Conservation (phyloP, 352 stramenopile species). For the Pythium biforme region DNA sequence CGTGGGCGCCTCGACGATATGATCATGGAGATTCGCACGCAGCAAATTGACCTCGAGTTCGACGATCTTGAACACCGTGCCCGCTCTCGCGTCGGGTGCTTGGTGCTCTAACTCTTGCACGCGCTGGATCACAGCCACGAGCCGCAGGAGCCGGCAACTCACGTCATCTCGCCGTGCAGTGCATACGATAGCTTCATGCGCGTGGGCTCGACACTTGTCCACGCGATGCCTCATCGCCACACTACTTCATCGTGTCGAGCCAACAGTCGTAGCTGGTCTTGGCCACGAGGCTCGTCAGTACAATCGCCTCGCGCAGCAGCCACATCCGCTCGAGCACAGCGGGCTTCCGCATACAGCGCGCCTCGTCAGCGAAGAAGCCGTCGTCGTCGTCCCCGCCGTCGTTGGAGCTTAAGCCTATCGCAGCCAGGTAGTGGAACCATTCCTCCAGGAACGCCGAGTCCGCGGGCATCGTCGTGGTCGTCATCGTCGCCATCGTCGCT, state of each 20-base stretch:
- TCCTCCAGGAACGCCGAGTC: slow-evolving; percentile 2
- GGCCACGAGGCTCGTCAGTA: slow-evolving; percentile 8
- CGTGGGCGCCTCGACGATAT: neutral
- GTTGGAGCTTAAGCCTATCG: neutral
- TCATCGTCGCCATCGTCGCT: neutral
- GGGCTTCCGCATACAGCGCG: neutral
- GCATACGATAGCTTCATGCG: too few species aligned
- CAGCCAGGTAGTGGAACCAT: neutral
- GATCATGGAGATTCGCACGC: neutral
- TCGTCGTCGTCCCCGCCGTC: neutral
- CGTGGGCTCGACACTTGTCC: too few species aligned
- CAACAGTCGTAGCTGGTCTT: neutral
- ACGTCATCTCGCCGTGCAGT: neutral
- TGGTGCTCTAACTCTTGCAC: neutral
- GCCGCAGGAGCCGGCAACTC: neutral
- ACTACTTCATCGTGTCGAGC: neutral
- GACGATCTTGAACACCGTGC: neutral
- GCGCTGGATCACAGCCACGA: neutral
- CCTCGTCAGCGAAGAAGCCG: neutral
- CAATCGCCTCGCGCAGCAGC: neutral
- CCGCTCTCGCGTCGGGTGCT: neutral
- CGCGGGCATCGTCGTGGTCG: neutral
- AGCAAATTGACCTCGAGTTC: neutral
- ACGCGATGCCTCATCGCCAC: too few species aligned
- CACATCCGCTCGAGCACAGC: neutral